Conservation (phyloP, 2,329 filamentous ascomycete genomes). For the Trichoderma sp. region DNA sequence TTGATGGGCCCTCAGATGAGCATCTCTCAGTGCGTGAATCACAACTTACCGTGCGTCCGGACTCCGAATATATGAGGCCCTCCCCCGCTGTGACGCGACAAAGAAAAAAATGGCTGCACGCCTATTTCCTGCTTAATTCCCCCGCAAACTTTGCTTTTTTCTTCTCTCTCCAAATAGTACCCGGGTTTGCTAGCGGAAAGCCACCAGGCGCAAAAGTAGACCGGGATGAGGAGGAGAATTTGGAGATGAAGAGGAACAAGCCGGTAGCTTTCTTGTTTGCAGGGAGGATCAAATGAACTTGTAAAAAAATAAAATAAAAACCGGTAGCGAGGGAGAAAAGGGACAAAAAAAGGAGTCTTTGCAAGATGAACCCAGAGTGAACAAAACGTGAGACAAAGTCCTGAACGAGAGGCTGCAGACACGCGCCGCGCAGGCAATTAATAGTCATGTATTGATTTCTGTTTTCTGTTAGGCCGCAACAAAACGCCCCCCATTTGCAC, state of each 20-base stretch:
- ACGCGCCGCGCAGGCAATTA: background rate
- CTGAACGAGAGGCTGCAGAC: background rate
- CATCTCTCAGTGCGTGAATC: slow-evolving; percentile 25
- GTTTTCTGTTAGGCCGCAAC: slow-evolving; percentile 8
- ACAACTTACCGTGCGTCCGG: background rate
- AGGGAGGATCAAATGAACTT: background rate
- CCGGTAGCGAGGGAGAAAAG: background rate
- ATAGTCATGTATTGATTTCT: background rate
- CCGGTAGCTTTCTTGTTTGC: background rate
- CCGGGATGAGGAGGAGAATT: slow-evolving; percentile 2
- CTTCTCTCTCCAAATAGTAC: slow-evolving; percentile 4
- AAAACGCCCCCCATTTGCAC: background rate
- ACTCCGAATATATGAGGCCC: background rate
- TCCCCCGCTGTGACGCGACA: slow-evolving; percentile 20
- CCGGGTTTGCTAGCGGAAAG: background rate
- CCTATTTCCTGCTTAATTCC: slow-evolving; percentile 14
- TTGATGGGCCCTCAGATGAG: slow-evolving; percentile 32
- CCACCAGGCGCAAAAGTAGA: background rate
- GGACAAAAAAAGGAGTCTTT: background rate
- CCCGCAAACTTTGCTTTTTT: background rate
- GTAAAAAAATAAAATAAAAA: background rate
- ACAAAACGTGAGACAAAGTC: slow-evolving; percentile 5
- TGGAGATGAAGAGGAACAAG: background rate
- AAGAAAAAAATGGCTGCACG: slow-evolving; percentile 1
- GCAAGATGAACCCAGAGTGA: background rate